Percentiles rank a stretch among this genome's conserved stretches.
These are phyloP conservation scores for Canna indica DNA, from an alignment of 176 grass and related monocot genomes.

Conservation along the genomic window DNA sequence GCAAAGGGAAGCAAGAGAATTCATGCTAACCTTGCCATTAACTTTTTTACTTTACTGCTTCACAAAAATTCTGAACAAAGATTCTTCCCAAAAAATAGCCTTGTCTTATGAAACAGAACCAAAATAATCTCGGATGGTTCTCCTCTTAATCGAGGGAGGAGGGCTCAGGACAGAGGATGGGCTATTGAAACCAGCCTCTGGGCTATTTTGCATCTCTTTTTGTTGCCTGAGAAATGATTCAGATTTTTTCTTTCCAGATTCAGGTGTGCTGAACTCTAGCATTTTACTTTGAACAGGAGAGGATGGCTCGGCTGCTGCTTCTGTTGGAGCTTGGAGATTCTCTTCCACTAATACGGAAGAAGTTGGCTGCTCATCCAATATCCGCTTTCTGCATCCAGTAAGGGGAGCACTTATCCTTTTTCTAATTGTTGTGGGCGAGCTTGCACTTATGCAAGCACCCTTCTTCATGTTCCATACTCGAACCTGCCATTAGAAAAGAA, in stretches of 20 bases:
- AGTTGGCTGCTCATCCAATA: slow-evolving; percentile 28
- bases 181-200: slow-evolving; percentile 33
- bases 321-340: slow-evolving; percentile 8
- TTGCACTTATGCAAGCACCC: slow-evolving; percentile 35
- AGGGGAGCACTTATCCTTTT: slow-evolving; percentile 63
- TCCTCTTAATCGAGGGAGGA: slow-evolving; percentile 69
- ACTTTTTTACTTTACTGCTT: background rate
- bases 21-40: background rate
- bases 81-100: background rate
- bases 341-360: slow-evolving; percentile 23
- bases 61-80: background rate
- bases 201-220: slow-evolving; percentile 31
- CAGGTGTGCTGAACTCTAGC: slow-evolving; percentile 59
- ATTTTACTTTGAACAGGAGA: slow-evolving; percentile 43
- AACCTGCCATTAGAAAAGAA: slow-evolving; percentile 35
- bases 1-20: background rate
- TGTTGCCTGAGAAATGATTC: slow-evolving; percentile 38
- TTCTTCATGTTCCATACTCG: slow-evolving; percentile 70
- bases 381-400: slow-evolving; percentile 29
- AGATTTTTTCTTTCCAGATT: slow-evolving; percentile 63
- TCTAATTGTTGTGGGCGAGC: slow-evolving; percentile 47
- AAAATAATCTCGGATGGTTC: slow-evolving; percentile 93
- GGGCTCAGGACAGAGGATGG: slow-evolving; percentile 85
- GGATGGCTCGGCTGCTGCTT: slow-evolving; percentile 13
- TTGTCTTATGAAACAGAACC: slow-evolving; percentile 31